Evolutionary conservation across 164 flowering plant species (phyloP).

Genomic region (Stephania japonica): DNA sequence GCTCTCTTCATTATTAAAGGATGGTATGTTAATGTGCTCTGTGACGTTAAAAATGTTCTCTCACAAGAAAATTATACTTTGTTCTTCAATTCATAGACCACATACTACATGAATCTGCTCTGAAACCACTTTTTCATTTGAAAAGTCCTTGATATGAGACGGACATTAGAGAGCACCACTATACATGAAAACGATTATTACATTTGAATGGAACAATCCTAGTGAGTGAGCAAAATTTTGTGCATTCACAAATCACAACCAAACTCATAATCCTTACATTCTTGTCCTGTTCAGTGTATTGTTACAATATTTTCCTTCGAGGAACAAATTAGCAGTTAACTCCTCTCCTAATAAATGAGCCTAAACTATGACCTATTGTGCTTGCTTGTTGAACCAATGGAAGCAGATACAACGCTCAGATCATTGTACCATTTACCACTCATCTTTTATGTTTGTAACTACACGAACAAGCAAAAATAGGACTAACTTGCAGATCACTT

Average conservation of each 20-base stretch:
- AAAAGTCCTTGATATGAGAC: too few relatives aligned
- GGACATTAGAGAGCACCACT: too few relatives aligned
- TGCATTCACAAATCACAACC: too few relatives aligned
- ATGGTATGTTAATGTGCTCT: not conserved
- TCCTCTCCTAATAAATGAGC: not conserved
- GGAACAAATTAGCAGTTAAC: not conserved
- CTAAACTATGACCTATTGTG: not conserved
- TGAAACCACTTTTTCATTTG: too few relatives aligned
- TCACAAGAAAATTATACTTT: not conserved
- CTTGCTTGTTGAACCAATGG: not conserved
- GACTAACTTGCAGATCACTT: too few relatives aligned
- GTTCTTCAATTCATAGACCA: not conserved
- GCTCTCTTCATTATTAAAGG: not conserved
- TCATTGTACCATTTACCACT: not conserved
- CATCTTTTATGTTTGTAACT: not conserved
- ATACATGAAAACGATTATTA: too few relatives aligned
- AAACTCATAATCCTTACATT: not conserved
- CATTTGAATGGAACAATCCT: too few relatives aligned
- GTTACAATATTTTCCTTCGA: not conserved
- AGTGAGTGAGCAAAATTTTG: too few relatives aligned
- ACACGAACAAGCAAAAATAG: not conserved
- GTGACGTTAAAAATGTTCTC: not conserved
- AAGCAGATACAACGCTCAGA: not conserved
- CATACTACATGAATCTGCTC: too few relatives aligned
- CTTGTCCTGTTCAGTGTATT: not conserved